Evolutionary conservation across 1,284 basidiomycete species (phyloP).

Genomic region (Wolfiporia cocos): DNA sequence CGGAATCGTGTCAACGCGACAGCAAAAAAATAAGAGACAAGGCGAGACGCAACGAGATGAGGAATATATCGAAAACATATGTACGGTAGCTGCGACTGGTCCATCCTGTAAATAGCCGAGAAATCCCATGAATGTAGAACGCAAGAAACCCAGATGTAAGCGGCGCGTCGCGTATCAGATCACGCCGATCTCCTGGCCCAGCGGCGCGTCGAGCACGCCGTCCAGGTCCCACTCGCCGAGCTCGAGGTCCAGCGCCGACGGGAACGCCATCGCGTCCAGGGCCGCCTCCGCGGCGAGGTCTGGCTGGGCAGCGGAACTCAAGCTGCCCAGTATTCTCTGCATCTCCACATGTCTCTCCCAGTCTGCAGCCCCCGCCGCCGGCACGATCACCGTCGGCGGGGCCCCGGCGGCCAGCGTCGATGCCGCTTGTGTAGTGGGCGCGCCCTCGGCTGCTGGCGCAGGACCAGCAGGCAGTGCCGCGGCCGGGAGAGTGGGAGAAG

Average conservation of each 20-base stretch:
- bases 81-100: constrained; percentile 18
- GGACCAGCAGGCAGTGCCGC: constrained; percentile 25
- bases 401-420: constrained; percentile 14
- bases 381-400: constrained; percentile 19
- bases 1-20: too few species aligned
- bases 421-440: background rate
- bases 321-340: constrained; percentile 53
- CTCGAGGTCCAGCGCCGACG: constrained; percentile 31
- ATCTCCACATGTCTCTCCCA: constrained; percentile 51
- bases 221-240: constrained; percentile 28
- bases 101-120: constrained; percentile 18
- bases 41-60: constrained; percentile 11
- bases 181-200: constrained; percentile 21
- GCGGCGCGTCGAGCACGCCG: constrained; percentile 9
- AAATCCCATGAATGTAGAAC: constrained; percentile 7
- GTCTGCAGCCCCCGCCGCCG: constrained; percentile 17
- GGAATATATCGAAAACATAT: constrained; percentile 13
- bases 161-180: constrained; percentile 17
- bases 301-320: constrained; percentile 33
- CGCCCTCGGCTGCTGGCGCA: constrained; percentile 4
- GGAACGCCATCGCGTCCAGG: constrained; percentile 26
- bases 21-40: constrained; percentile 3
- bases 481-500: constrained; percentile 38
- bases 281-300: constrained; percentile 18
- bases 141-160: constrained; percentile 10